phyloP scores from a whole-genome alignment of 345 rosid genomes.

The Populus nigra region DNA sequence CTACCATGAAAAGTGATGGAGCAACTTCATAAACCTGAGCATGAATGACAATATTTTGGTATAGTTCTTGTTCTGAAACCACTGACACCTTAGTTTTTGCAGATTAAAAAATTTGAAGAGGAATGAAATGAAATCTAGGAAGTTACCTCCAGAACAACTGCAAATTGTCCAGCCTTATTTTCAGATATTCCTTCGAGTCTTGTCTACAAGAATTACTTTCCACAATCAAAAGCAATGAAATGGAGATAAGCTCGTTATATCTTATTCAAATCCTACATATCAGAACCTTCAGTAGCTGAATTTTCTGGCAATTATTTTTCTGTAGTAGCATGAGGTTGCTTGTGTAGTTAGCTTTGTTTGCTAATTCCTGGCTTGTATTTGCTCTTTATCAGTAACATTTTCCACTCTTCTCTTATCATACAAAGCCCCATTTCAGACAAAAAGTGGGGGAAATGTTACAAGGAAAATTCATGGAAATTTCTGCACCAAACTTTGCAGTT shows the following conservation, averaged over 20 bases:
- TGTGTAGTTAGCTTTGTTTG: not conserved
- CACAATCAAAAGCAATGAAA: not conserved
- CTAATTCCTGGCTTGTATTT: not conserved
- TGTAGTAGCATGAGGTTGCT: not conserved
- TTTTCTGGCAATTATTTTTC: not conserved
- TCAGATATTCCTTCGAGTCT: constrained; percentile 70
- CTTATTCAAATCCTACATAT: not conserved
- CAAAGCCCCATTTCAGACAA: not conserved
- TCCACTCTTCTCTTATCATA: not conserved
- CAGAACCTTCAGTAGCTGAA: not conserved
- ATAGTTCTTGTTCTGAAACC: not conserved
- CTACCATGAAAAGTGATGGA: constrained; percentile 87
- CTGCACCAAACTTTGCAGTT: not conserved
- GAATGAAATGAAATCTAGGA: constrained; percentile 1
- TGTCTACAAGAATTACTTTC: constrained; percentile 36
- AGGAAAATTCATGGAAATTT: not conserved
- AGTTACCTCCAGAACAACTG: constrained; percentile 74
- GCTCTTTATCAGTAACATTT: not conserved
- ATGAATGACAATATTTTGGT: constrained; percentile 3
- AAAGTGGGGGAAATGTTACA: not conserved
- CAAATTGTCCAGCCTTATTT: constrained; percentile 56
- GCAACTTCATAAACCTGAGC: constrained; percentile 82
- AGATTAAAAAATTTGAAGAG: not conserved
- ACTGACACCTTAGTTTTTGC: not conserved
- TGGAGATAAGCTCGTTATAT: not conserved